Conservation (phyloP, 2,329 filamentous ascomycete species). For the Dothistroma pini region DNA sequence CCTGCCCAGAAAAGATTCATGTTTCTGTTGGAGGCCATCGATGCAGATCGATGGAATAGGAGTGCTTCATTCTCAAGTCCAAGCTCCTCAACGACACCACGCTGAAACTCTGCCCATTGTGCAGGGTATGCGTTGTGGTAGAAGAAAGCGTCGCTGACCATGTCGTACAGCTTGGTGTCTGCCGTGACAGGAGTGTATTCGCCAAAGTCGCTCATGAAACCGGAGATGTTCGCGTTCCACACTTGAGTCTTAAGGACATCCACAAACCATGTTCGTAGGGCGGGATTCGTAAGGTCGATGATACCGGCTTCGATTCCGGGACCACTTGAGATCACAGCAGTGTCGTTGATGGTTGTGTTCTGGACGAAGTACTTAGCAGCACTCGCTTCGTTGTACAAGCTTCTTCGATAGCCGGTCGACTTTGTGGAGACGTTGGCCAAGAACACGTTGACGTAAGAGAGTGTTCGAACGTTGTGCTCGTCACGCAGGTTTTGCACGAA, state of each 20-base stretch:
- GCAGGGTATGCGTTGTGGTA: conserved; percentile 38
- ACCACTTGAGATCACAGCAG: conserved; percentile 36
- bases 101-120: conserved; percentile 36
- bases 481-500: conserved; percentile 36
- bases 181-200: conserved; percentile 36
- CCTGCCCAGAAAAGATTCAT: conserved; percentile 41
- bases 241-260: conserved; percentile 35
- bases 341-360: conserved; percentile 36
- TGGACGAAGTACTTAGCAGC: conserved; percentile 33
- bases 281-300: conserved; percentile 37
- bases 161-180: conserved; percentile 28
- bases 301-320: conserved; percentile 38
- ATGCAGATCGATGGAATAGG: conserved; percentile 37
- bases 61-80: conserved; percentile 32
- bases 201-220: conserved; percentile 39
- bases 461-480: conserved; percentile 32
- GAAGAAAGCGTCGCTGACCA: conserved; percentile 32
- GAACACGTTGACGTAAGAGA: conserved; percentile 38
- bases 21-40: conserved; percentile 33
- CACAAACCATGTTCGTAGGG: conserved; percentile 34
- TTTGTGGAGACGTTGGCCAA: conserved; percentile 37
- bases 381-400: conserved; percentile 35
- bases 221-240: conserved; percentile 36
- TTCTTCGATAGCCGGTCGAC: conserved; percentile 31
- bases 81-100: conserved; percentile 30